phyloP scores from a whole-genome alignment of 2,329 filamentous ascomycete genomes.

The Penicillium verrucosum region DNA sequence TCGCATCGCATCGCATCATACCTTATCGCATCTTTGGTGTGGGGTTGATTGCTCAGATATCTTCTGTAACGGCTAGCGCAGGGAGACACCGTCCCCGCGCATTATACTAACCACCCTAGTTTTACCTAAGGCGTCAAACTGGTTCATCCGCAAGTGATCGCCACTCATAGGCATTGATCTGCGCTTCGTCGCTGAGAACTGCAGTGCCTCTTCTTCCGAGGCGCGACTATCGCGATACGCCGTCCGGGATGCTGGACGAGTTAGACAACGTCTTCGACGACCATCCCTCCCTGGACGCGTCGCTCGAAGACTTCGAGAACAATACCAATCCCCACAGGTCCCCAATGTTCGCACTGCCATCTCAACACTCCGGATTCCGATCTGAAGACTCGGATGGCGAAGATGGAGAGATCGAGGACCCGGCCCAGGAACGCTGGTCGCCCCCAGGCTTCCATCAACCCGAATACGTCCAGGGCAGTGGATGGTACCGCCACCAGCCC shows the following conservation, averaged over 20 bases:
- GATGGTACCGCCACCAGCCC: constrained; percentile 52
- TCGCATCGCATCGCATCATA: constrained; percentile 22
- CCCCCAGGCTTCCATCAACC: constrained; percentile 57
- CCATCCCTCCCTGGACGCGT: constrained; percentile 59
- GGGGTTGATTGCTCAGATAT: constrained; percentile 23
- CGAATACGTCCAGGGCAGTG: constrained; percentile 53
- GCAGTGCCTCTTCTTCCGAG: constrained; percentile 21
- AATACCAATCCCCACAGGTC: constrained; percentile 47
- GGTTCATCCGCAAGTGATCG: constrained; percentile 4
- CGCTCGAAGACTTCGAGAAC: constrained; percentile 61
- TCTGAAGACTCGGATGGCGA: constrained; percentile 49
- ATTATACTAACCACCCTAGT: constrained; percentile 16
- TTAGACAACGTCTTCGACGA: constrained; percentile 54
- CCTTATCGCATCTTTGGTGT: constrained; percentile 19
- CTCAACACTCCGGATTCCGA: constrained; percentile 63
- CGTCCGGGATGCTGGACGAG: constrained; percentile 45
- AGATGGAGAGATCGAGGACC: constrained; percentile 41
- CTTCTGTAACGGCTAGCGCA: constrained; percentile 16
- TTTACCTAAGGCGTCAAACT: constrained; percentile 1
- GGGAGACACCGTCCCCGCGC: constrained; percentile 11
- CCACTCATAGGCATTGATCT: constrained; percentile 12
- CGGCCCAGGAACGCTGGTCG: constrained; percentile 55
- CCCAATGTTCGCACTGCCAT: constrained; percentile 54
- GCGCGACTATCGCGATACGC: constrained; percentile 28
- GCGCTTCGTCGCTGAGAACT: constrained; percentile 21